Base-by-base conservation (phyloP, 1,284 basidiomycete species). In the Cerrena zonata region DNA sequence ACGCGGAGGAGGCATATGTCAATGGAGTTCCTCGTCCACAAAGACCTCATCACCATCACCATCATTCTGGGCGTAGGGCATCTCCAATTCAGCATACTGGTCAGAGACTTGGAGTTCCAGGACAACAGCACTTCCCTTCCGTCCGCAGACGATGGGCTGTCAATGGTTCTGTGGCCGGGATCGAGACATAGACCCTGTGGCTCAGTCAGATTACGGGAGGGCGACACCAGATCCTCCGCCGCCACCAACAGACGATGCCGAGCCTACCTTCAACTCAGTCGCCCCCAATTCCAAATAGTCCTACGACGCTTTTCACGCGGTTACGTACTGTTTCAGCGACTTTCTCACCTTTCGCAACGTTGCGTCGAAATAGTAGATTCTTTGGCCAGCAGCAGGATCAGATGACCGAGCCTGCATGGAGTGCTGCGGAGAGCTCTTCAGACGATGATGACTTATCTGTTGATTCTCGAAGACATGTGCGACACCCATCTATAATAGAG, bases 351-450 rank as follows among this genome's bases (percentile, higher is more conserved):
- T 76, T 79, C 56, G 62, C 70, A 5, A 62, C 69, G 36, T 65
- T 71, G 37, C 65, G 66, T 21, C 56, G 56, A 30, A 61, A 50
- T 48, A 69, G 59, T 49, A 56, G 59, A 39, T 56, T 56, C 7
- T 58, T 57, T 21, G 61, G 58, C 44, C 58, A 54, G 41, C 61
- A 62, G 12, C 75, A 74, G 45, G 65, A 69, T 30, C 58, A 41
- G 18, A n/a, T 30, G 30, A 39, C 45, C 2, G 66, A 64, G 38
- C 58, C 56, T 22, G 45, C 66, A 2, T 85, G 80, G 79, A 83
- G 82, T 55, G 86, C 78, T 52, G 34, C 13, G 10, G 83, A 86
- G 60, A 84, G 78, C 56, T 86, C 84, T 3, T 81, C 79, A 4
- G 79, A 77, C 27, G 80, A 79, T 30, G 80, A 79, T 47, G 77